Base-by-base conservation (phyloP, 2,329 filamentous ascomycete genomes). In the Aspergillus transmontanensis region DNA sequence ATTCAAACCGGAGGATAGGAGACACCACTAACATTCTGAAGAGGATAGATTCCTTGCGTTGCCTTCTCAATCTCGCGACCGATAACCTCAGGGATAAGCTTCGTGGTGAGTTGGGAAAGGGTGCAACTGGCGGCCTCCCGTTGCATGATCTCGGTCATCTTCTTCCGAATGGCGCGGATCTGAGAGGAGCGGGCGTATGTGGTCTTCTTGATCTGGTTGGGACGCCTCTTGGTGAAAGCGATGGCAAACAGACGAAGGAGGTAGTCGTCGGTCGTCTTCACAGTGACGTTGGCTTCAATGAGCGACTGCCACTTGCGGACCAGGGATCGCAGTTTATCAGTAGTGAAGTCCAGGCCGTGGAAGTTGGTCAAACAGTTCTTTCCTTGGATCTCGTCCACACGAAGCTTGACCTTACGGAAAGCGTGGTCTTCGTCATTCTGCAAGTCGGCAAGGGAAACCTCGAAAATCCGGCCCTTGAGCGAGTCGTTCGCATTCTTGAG, bases 361-460 rank as follows among this genome's bases (percentile, higher is more conserved):
- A 99, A 99, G 90, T 97, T 97, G 88, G 95, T 98, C 84, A 99
- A 86, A 87, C 95, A 98, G 90, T 97, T 98, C 90, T 97, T 97
- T 87, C 95, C 95, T 87, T 99, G 95, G 70, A 99, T 90, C 86
- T 99, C 95, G 80, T 99, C 95, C 77, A 98, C 92, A 73, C 95
- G 90, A 81, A 99, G 93, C 89, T 96, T 97, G 82, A 99, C 88
- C 89, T 99, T 99, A 86, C 95, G 94, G 92, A 98, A 99, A 66
- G 95, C 89, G 84, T 99, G 95, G 85, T 98, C 95, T 88, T 99
- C 95, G 82, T 99, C 95, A 86, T 97, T 98, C 87, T 99, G 95
- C 72, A 99, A 90, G 84, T 99, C 95, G 80, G 95, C 95, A 79
- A 99, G 90, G 71, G 94, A 98, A 74, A 98, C 94, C 87, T 99